Evolutionary conservation across 768 basidiomycete genomes (phyloP).

Genomic region (Hysterangium stoloniferum): DNA sequence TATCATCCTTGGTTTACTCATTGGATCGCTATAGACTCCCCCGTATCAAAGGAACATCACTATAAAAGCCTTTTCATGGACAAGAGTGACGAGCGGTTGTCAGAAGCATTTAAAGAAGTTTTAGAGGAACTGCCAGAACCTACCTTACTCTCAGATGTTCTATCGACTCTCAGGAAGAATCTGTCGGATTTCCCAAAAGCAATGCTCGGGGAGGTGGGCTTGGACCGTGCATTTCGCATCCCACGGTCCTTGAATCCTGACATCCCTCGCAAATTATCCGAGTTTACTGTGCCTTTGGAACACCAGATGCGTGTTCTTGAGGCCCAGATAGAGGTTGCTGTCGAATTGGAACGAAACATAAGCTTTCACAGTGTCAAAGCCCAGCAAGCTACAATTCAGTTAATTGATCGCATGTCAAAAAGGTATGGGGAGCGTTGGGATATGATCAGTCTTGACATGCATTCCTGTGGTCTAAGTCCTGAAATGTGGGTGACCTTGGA

Average conservation of each 20-base stretch:
- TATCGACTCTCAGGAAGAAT: conserved; percentile 51
- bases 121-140: conserved; percentile 70
- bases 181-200: conserved; percentile 56
- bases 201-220: conserved; percentile 90
- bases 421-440: conserved; percentile 53
- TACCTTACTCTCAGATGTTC: conserved; percentile 45
- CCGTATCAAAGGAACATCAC: conserved; percentile 56
- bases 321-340: conserved; percentile 77
- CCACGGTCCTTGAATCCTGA: conserved; percentile 44
- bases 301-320: conserved; percentile 82
- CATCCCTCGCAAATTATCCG: conserved; percentile 48
- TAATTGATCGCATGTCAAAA: conserved; percentile 52
- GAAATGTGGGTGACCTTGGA: conserved; percentile 70
- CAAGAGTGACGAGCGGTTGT: conserved; percentile 19
- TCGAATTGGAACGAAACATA: conserved; percentile 68
- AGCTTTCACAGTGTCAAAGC: conserved; percentile 86
- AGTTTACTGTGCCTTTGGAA: conserved; percentile 67
- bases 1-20: conserved; percentile 95
- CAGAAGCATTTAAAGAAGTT: conserved; percentile 44
- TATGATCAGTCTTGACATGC: conserved; percentile 76
- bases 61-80: conserved; percentile 65
- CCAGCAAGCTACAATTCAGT: conserved; percentile 56
- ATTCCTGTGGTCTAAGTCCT: conserved; percentile 80
- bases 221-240: conserved; percentile 76
- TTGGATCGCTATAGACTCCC: conserved; percentile 46